phyloP scores from a whole-genome alignment of 108 stramenopile genomes.

The Aurantiochytrium sp. region DNA sequence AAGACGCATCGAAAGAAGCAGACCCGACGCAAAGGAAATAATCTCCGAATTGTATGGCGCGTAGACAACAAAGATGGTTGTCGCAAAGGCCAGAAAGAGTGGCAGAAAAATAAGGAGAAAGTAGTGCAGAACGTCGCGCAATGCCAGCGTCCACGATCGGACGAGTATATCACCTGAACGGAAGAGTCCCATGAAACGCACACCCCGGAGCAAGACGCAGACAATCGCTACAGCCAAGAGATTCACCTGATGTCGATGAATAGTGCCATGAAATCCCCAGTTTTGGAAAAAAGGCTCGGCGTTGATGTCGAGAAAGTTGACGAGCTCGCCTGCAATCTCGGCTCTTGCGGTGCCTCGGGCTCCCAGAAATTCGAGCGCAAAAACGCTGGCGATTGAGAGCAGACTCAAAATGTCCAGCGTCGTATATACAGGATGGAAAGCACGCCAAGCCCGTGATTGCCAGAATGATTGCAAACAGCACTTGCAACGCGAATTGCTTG shows the following conservation, averaged over 20 bases:
- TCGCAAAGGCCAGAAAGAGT: neutral
- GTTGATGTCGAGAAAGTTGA: neutral
- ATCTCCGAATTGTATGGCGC: neutral
- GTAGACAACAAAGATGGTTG: neutral
- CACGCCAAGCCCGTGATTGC: neutral
- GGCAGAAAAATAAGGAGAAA: neutral
- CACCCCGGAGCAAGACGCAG: neutral
- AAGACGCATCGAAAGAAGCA: neutral
- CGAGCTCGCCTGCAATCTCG: neutral
- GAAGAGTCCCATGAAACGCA: neutral
- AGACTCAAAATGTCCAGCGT: neutral
- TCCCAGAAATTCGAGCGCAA: neutral
- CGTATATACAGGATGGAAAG: neutral
- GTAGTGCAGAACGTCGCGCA: neutral
- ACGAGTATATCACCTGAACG: neutral
- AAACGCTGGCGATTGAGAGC: neutral
- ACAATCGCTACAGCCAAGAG: neutral
- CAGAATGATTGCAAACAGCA: neutral
- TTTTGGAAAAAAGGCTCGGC: neutral
- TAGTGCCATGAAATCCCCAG: neutral
- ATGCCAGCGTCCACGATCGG: neutral
- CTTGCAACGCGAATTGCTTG: no score
- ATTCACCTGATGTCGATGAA: neutral
- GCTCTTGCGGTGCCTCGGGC: neutral
- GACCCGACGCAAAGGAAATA: neutral